Evolutionary conservation across 139 green algal species (phyloP).

Genomic region (Protoeuglena noctilucae): DNA sequence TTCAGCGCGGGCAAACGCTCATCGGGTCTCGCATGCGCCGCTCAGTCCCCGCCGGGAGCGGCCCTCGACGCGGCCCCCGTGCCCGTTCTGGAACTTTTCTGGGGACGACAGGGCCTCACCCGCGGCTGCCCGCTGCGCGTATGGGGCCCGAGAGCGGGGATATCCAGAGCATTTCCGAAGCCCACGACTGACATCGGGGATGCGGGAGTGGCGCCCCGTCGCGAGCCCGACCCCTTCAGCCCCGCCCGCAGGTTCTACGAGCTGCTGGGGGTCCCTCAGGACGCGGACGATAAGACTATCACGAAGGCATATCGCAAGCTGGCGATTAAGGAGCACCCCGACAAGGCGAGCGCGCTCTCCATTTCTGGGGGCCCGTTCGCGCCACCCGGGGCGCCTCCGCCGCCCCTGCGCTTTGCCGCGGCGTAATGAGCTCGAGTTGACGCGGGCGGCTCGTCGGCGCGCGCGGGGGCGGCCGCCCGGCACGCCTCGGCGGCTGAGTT

Average conservation of each 20-base stretch:
- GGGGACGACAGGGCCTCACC: not conserved
- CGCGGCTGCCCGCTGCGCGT: no score
- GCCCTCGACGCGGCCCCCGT: not conserved
- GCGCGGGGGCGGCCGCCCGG: no score
- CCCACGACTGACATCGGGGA: no score
- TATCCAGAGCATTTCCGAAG: no score
- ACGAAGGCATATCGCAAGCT: conserved; percentile 38
- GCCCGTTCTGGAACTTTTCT: not conserved
- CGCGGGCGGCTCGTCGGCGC: no score
- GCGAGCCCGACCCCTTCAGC: no score
- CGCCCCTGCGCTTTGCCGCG: no score
- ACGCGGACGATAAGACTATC: conserved; percentile 18
- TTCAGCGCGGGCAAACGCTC: not conserved
- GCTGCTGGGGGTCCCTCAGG: conserved; percentile 21
- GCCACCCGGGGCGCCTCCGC: no score
- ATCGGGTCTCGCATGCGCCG: not conserved
- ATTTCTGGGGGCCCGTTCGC: no score
- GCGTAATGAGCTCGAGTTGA: no score
- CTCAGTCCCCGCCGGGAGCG: not conserved
- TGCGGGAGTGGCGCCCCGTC: not conserved
- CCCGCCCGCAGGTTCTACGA: conserved; percentile 19
- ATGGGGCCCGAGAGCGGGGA: no score
- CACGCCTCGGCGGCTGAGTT: no score
- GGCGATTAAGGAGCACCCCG: conserved; percentile 29
- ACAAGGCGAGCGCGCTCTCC: conserved; percentile 21